Evolutionary conservation across 2,329 filamentous ascomycete species (phyloP), one percentile per base, ranked within the genome.

Genomic region (Colletotrichum coccodes): DNA sequence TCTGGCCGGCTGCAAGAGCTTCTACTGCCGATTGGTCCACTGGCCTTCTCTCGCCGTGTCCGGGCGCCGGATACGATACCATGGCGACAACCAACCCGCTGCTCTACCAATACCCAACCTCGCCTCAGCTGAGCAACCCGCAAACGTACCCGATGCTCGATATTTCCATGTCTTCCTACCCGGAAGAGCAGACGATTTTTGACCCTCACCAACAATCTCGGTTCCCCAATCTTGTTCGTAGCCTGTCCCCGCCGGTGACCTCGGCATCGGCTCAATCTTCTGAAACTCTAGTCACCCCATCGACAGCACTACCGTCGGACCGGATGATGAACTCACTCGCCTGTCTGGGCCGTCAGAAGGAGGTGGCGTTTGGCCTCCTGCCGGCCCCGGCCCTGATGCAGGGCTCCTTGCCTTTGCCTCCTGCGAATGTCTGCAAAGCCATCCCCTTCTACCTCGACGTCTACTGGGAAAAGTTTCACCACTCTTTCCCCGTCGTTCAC

Each of bases 391-490:
- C 79, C 59, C 74, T 85, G 72, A 79, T 80, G 69, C 75, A 77
- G 36, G 78, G 79, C 54, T 74, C 75, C 52, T 74, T 84, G 70
- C 75, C 77, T 66, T 70, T 76, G 64, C 72, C 78, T 59, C 63
- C 70, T 42, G 67, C 62, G 44, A 68, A 59, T 54, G 77, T 80
- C 50, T 80, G 79, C 68, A 81, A 79, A 57, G 80, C 81, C 46
- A 81, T 88, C 52, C 85, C 87, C 47, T 74, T 75, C 47, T 88
- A 88, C 70, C 78, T 89, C 68, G 79, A 85, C 28, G 77, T 84
- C 40, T 89, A 88, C 76, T 89, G 87, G 87, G 79, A 83, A 58
- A 82, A 81, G 68, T 83, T 87, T 56, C 80, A 87, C 71, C 78
- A 79, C 26, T 71, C 80, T 63, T 84, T 83, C 71, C 86, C 86